Percentiles rank a stretch among this genome's conserved stretches.
These are phyloP conservation scores for Scalesia atractyloides DNA, from an alignment of 129 eudicot species.

Conservation along the genomic window DNA sequence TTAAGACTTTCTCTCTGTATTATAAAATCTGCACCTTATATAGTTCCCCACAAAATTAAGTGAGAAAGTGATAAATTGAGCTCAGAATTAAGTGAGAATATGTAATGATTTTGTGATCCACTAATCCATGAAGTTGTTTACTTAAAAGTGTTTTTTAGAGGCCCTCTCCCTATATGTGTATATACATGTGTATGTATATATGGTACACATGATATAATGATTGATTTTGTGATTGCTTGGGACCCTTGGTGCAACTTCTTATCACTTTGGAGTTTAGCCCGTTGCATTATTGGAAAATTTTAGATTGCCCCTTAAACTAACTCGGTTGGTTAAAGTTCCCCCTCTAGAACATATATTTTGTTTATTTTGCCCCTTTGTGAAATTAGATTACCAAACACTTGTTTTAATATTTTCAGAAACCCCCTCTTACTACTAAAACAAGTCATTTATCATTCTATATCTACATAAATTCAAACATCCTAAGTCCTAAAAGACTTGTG, in stretches of 20 bases:
- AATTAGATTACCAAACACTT: not conserved
- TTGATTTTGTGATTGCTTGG: constrained; percentile 14
- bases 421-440: not conserved
- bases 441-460: constrained; percentile 8
- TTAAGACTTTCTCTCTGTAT: not conserved
- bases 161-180: no score
- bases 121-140: no score
- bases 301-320: constrained; percentile 22
- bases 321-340: constrained; percentile 20
- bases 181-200: no score
- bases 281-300: constrained; percentile 11
- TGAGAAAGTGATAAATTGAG: not conserved
- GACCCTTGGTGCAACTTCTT: constrained; percentile 12
- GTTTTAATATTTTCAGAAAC: not conserved
- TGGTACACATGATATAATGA: constrained; percentile 16
- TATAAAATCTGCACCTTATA: not conserved
- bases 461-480: not conserved
- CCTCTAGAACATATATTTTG: constrained; percentile 1
- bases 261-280: constrained; percentile 14
- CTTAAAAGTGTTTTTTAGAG: no score
- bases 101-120: no score
- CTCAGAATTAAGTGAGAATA: not conserved
- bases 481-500: constrained; percentile 18
- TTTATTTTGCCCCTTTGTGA: not conserved
- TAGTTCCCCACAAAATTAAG: not conserved